phyloP scores from a whole-genome alignment of 352 stramenopile genomes.

The Phytophthora litchii region DNA sequence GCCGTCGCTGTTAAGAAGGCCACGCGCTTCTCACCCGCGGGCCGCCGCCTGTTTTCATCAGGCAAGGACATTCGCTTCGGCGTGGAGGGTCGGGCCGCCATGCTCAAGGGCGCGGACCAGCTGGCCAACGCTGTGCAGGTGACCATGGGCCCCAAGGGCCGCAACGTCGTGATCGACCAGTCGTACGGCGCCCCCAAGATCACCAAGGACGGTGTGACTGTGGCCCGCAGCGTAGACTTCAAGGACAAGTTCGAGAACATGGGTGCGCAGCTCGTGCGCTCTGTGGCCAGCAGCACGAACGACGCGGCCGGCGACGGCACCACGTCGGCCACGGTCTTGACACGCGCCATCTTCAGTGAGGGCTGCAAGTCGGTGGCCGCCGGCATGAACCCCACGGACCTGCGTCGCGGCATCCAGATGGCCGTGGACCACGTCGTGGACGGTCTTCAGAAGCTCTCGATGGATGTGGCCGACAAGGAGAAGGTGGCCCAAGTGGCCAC shows the following conservation, averaged over 20 bases:
- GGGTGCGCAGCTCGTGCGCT: conserved; percentile 66
- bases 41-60: conserved; percentile 79
- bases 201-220: conserved; percentile 82
- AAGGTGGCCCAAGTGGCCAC: conserved; percentile 99
- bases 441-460: conserved; percentile 95
- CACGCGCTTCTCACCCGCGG: conserved; percentile 37
- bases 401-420: conserved; percentile 97
- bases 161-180: conserved; percentile 99
- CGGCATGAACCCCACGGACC: conserved; percentile 99
- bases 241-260: conserved; percentile 87
- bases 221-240: conserved; percentile 81
- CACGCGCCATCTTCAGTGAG: conserved; percentile 98
- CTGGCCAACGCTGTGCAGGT: conserved; percentile 99
- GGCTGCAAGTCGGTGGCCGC: conserved; percentile 99
- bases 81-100: conserved; percentile 96
- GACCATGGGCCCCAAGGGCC: conserved; percentile 99
- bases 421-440: conserved; percentile 97
- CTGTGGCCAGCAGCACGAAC: conserved; percentile 98
- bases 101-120: conserved; percentile 98
- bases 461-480: conserved; percentile 98
- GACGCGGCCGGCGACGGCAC: conserved; percentile 99
- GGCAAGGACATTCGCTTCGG: conserved; percentile 99
- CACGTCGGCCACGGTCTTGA: conserved; percentile 99
- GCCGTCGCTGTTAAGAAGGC: conserved; percentile 73
- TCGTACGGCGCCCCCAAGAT: conserved; percentile 85